Base-by-base conservation (phyloP, 805 yeast genomes). In the Cyberlindnera subsufficiens region DNA sequence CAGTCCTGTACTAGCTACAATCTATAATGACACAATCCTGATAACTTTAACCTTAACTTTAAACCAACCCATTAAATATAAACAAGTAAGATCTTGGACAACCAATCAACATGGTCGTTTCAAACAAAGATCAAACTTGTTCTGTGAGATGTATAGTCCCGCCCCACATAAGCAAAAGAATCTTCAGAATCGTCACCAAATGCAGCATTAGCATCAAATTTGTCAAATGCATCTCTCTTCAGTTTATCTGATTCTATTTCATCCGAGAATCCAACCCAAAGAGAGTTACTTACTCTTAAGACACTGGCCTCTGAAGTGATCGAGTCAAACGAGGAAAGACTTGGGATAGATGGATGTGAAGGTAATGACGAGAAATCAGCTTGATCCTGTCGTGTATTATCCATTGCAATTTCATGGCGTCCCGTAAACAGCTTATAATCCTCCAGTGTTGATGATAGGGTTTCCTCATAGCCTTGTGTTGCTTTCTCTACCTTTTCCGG, bases 211-310 rank as follows among this genome's bases (percentile, higher is more conserved):
- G 47, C 38, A 37, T 53, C 53, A 30, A 53, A 38, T 5, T 40
- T 52, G 5, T 43, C 42, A 22, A 53, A 42, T 6, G 44, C 47
- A 36, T 45, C 52, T 13, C 36, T 22, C 8, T 38, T 5, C 3
- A 22, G 11, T 11, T 22, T 22, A 22, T 9, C 14, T 13, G 31
- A n/a, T 13, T 29, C 42, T 30, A 39, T 34, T 2, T 16, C 39
- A n/a, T 44, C 45, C 2, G 45, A 39, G 5, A 55, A 36, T 5
- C 58, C 59, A 30, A 56, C 52, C 60, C 60, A 56, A 7, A 56
- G 15, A 0, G 59, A 49, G 30, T 49, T 45, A 2, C 55, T 52
- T 0, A 56, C 48, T 8, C 38, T 38, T 41, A 43, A n/a, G 2
- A 55, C 46, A 10, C 51, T 54, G 5, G 39, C 17, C 37, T 45